Evolutionary conservation across 495 filamentous ascomycete species (phyloP), one percentile per base, ranked within the genome.

Genomic region (Penicillium egyptiacum): DNA sequence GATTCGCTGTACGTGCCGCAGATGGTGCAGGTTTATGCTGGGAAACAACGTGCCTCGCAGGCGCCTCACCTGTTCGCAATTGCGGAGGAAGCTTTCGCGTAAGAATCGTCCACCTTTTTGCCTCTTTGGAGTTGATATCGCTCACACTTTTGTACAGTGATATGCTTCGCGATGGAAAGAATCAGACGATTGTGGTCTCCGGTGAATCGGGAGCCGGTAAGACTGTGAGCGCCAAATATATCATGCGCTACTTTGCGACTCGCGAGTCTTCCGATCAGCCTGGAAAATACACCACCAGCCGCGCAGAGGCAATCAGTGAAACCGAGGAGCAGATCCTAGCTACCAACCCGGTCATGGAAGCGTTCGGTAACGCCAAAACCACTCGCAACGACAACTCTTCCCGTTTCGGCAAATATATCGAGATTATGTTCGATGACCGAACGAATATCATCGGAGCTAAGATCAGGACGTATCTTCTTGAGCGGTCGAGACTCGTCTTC

Each of bases 271-370:
- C 95, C 42, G 92, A 94, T 59, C 88, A 90, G 65, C 89, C 92
- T 19, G 86, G 89, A 28, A 87, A 86, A 62, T 86, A 89, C 68
- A 79, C 80, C 22, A 93, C 86, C 71, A 89, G 87, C 64, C 84
- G 89, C 60, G 80, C 84, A 35, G 95, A 97, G 64, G 76, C 87
- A 46, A 99, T 98, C 86, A 97, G 92, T 71, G 91, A 97, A 75
- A 99, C 94, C 5, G 94, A 99, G 70, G 94, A 98, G 75, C 91
- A 93, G 64, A 99, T 99, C 66, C 74, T 99, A 62, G 94, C 94
- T 17, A 99, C 94, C 25, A 99, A 99, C 74, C 94, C 94, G 22
- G 95, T 99, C 64, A 98, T 99, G 95, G 94, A 99, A 82, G 91
- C 94, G 6, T 99, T 99, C 70, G 94, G 94, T 62, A 99, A 99